phyloP scores from a whole-genome alignment of 208 protist genomes.

The Trypanosoma avium region DNA sequence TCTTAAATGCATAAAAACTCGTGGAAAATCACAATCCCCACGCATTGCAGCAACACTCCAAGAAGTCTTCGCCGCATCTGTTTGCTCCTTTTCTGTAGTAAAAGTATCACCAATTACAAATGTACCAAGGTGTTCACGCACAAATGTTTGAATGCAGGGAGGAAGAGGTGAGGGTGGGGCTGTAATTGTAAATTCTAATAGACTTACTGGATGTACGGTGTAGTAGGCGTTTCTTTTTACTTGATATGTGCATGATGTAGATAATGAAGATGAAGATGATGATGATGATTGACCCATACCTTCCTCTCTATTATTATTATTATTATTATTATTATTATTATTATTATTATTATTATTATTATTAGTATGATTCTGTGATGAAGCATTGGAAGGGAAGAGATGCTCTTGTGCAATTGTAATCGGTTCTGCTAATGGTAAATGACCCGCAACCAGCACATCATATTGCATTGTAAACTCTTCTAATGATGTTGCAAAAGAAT shows the following conservation, averaged over 20 bases:
- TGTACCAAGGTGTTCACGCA: slow-evolving; percentile 43
- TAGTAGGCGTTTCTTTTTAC: slow-evolving; percentile 82
- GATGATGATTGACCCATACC: background rate
- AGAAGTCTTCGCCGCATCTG: slow-evolving; percentile 7
- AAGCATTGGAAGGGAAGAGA: slow-evolving; percentile 1
- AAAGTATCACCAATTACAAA: slow-evolving; percentile 76
- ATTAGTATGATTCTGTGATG: background rate
- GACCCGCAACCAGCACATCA: slow-evolving; percentile 76
- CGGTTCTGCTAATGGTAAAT: slow-evolving; percentile 43
- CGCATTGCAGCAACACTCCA: slow-evolving; percentile 34
- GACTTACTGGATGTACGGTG: slow-evolving; percentile 70
- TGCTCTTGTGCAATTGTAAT: background rate
- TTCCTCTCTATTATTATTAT: background rate
- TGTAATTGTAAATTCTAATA: slow-evolving; percentile 64
- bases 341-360: background rate
- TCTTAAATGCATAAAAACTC: slow-evolving; percentile 80
- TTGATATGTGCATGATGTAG: slow-evolving; percentile 39
- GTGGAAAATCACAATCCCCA: slow-evolving; percentile 85
- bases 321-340: background rate
- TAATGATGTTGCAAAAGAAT: slow-evolving; percentile 47
- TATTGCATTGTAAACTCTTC: slow-evolving; percentile 59
- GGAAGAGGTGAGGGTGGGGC: slow-evolving; percentile 54
- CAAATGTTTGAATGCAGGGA: slow-evolving; percentile 59
- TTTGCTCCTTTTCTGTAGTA: background rate
- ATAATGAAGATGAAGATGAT: background rate